These are phyloP conservation scores for Atkinsonella hypoxylon DNA, from an alignment of 2,329 filamentous ascomycete genomes.

Conservation along the genomic window DNA sequence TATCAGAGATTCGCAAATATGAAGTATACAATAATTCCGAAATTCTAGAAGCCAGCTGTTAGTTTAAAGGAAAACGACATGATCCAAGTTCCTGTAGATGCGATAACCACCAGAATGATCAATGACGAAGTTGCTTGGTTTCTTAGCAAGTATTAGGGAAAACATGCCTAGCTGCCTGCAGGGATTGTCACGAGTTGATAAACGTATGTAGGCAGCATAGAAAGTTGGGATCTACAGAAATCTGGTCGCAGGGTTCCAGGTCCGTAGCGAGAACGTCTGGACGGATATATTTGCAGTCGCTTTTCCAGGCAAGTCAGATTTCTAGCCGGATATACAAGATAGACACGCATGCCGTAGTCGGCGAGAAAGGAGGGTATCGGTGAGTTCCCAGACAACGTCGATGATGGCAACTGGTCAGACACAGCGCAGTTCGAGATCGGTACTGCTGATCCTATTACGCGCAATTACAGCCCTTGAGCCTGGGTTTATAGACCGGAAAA, in stretches of 20 bases:
- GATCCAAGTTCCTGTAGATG: background rate
- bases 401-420: constrained; percentile 37
- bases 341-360: constrained; percentile 61
- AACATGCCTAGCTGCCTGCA: constrained; percentile 63
- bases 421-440: background rate
- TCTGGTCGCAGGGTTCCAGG: constrained; percentile 61
- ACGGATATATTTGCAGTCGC: constrained; percentile 42
- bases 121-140: background rate
- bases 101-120: too few relatives aligned
- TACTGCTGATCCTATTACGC: background rate
- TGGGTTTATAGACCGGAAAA: too few relatives aligned
- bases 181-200: constrained; percentile 65
- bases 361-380: constrained; percentile 62
- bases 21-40: constrained; percentile 77
- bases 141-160: constrained; percentile 72
- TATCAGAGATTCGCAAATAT: constrained; percentile 74
- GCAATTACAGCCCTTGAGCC: background rate
- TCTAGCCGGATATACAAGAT: constrained; percentile 46
- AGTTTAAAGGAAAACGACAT: background rate
- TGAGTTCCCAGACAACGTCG: constrained; percentile 83
- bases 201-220: constrained; percentile 67
- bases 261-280: constrained; percentile 46
- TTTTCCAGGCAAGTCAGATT: constrained; percentile 38
- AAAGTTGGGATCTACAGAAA: constrained; percentile 60
- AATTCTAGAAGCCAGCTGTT: constrained; percentile 42